A percentile compares a stretch with the other conserved stretches of the same genome.
phyloP scores from a whole-genome alignment of 768 basidiomycete species.

The Phlebiopsis gigantea region DNA sequence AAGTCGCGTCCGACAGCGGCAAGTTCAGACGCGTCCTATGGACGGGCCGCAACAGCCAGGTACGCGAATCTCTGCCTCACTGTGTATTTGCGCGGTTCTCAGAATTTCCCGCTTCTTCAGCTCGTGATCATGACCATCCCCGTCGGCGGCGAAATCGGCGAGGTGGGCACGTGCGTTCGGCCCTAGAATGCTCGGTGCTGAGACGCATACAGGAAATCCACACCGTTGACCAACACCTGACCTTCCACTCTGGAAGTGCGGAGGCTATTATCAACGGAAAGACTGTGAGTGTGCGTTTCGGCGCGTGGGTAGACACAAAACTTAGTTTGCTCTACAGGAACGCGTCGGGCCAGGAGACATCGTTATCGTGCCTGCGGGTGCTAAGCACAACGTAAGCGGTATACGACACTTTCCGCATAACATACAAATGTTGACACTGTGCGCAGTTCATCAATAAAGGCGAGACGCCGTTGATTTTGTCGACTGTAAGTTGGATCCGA shows the following conservation, averaged over 20 bases:
- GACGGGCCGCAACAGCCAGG: constrained; percentile 25
- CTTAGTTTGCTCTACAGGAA: constrained; percentile 11
- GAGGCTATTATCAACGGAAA: constrained; percentile 22
- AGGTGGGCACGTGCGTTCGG: constrained; percentile 16
- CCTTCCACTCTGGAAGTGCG: constrained; percentile 23
- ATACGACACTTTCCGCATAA: background rate
- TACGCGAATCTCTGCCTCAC: background rate
- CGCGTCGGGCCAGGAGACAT: constrained; percentile 21
- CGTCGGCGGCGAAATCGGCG: constrained; percentile 24
- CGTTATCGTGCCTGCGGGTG: constrained; percentile 25
- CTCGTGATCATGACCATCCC: constrained; percentile 26
- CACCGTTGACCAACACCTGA: constrained; percentile 24
- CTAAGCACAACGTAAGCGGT: constrained; percentile 22
- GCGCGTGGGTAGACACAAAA: background rate
- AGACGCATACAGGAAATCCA: constrained; percentile 19
- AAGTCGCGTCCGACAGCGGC: constrained; percentile 21
- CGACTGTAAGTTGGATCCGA: constrained; percentile 16
- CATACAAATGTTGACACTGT: constrained; percentile 1
- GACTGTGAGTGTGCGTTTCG: constrained; percentile 9
- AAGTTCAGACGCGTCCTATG: constrained; percentile 25
- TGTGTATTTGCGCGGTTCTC: background rate
- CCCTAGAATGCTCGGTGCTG: background rate
- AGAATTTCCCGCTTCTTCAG: constrained; percentile 7
- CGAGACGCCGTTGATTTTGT: constrained; percentile 21
- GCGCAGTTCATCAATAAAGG: constrained; percentile 23